Base-by-base conservation (phyloP, 2,329 filamentous ascomycete species). In the Cordyceps tenuipes region DNA sequence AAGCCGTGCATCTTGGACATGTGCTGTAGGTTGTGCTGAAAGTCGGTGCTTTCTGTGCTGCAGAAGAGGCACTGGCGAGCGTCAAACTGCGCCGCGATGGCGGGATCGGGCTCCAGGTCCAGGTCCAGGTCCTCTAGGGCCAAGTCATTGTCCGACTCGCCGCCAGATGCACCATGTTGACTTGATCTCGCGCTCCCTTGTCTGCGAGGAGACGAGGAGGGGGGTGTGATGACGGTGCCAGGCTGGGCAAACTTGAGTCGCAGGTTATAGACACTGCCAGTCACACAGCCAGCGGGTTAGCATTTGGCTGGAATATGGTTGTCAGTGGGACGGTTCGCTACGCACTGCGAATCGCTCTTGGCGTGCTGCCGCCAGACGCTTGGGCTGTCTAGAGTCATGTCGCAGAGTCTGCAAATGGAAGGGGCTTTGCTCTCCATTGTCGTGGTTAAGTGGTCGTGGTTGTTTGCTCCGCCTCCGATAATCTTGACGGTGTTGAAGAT, bases 1-100 rank as follows among this genome's bases (percentile, higher is more conserved):
- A 83, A 72, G 55, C 77, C 73, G 65, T 84, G 81, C 3, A 68
- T 59, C 29, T 71, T 71, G 43, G 72, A 72, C 81, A 84, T 84
- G 67, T 84, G 81, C 1, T 59, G 51, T 7, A 79, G 51, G 59
- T 73, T 81, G 3, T 68, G 64, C 5, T 72, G 64, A 3, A 80
- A 70, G 10, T 63, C 66, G 0, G 61, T 31, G 7, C 65, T 71
- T 5, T 61, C 31, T 1, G 63, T 49, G 5, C 66, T 64, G 67
- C 79, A 81, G 66, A 81, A 79, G 10, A 79, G 67, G 60, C 77
- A 80, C 43, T 71, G 66, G 12, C 64, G 64, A 0, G 69, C 62
- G 13, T 62, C 58, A 57, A 75, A 76, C 15, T 63, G 63, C 8
- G 57, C 61, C 3, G 48, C 23, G 41, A 13, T 29, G 7, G 53